phyloP scores from a whole-genome alignment of 306 rosid genomes.

The Sindora glabra region DNA sequence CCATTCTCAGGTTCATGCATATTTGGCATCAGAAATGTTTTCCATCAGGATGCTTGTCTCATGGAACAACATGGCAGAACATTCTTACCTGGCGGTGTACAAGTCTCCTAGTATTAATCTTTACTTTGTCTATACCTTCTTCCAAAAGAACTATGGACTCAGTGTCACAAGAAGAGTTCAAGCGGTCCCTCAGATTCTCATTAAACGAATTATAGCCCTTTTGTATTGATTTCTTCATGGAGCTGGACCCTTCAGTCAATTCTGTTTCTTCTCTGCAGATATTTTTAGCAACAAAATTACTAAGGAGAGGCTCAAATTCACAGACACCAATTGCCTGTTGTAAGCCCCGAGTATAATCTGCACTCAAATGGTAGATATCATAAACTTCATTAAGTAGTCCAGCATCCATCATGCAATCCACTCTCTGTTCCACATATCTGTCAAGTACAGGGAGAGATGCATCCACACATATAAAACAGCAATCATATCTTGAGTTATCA shows the following conservation, averaged over 20 bases:
- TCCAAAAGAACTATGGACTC: constrained; percentile 34
- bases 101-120: constrained; percentile 72
- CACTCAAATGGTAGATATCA: constrained; percentile 50
- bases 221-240: constrained; percentile 7
- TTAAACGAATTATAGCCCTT: constrained; percentile 31
- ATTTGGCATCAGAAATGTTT: not conserved
- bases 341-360: constrained; percentile 78
- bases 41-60: not conserved
- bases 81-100: constrained; percentile 75
- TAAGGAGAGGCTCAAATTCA: constrained; percentile 63
- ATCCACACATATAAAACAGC: constrained; percentile 72
- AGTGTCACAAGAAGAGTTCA: constrained; percentile 31
- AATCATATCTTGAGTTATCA: constrained; percentile 65
- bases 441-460: constrained; percentile 75
- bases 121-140: constrained; percentile 74
- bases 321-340: constrained; percentile 84
- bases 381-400: constrained; percentile 81
- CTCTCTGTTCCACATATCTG: constrained; percentile 73
- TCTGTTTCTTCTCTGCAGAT: constrained; percentile 12
- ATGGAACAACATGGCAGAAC: not conserved
- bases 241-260: constrained; percentile 14
- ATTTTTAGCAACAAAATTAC: constrained; percentile 15
- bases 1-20: constrained; percentile 7
- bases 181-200: constrained; percentile 32
- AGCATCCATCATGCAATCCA: constrained; percentile 69